Base-by-base conservation (phyloP, 2,329 filamentous ascomycete species). In the Neoarthrinium moseri region DNA sequence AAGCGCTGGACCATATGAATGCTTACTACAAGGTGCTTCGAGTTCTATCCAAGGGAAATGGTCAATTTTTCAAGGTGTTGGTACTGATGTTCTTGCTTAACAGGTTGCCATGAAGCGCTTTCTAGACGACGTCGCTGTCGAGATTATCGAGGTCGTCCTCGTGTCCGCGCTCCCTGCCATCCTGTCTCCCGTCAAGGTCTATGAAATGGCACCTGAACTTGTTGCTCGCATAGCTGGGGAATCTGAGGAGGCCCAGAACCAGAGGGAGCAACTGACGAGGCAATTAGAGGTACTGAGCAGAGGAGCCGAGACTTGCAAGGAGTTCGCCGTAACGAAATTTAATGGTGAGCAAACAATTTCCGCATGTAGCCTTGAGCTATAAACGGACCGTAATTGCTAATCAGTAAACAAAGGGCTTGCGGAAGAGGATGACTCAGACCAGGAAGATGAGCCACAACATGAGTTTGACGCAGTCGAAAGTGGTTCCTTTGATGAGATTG, bases 31-130 rank as follows among this genome's bases (percentile, higher is more conserved):
- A 57, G 43, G 67, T 65, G 36, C 45, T 58, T 24, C 15, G 6
- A 22, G 20, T 30, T 35, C 26, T 52, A 11, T 17, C 2, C 3
- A 24, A 18, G 26, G 4, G 36, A 23, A 13, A 10, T 4, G 12
- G 3, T 39, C 32, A 17, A 13, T 6, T 27, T 34, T 10, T n/a
- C n/a, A n/a, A 26, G 2, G 4, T 4, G 20, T 42, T n/a, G 26
- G n/a, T 30, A 12, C 17, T 34, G 6, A 2, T 15, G 15, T 6
- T n/a, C 23, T 18, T 12, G n/a, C 0, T 2, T 6, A 23, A 2
- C 44, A 75, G 72, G 67, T 74, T 36, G 71, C 72, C 0, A 33
- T 73, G 40, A 69, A 71, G 50, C 63, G 65, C 1, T 70, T 76
- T 48, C 50, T 72, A 20, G 71, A 75, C 20, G 65, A 71, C 27